A percentile compares a stretch with the other conserved stretches of the same genome.
phyloP scores from a whole-genome alignment of 78 protist species.

The Dictyostelium brefeldianum region DNA sequence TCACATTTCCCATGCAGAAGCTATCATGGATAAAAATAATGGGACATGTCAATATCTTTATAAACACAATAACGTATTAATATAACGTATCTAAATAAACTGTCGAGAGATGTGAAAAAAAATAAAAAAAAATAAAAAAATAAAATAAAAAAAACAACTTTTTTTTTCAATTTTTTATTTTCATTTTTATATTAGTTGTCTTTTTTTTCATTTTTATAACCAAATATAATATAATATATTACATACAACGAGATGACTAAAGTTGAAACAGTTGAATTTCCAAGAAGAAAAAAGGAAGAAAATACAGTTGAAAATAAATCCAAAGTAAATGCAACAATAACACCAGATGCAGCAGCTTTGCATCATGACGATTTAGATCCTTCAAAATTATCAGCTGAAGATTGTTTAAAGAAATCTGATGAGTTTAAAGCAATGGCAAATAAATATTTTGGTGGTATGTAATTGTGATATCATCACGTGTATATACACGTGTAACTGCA shows the following conservation, averaged over 20 bases:
- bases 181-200: not conserved
- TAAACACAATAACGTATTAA: too few species aligned
- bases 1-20: too few species aligned
- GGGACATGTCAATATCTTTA: too few species aligned
- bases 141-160: not conserved
- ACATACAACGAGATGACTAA: too few species aligned
- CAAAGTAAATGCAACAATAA: not conserved
- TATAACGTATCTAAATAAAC: too few species aligned
- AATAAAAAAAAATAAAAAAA: not conserved
- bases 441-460: conserved; percentile 64
- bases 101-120: too few species aligned
- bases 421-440: conserved; percentile 78
- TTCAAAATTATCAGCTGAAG: conserved; percentile 32
- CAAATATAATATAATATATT: too few species aligned
- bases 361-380: conserved; percentile 15
- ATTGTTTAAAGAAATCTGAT: conserved; percentile 43
- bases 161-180: not conserved
- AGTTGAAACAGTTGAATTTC: conserved; percentile 27
- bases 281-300: conserved; percentile 50
- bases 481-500: too few species aligned
- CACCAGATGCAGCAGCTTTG: not conserved
- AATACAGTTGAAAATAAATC: not conserved
- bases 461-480: too few species aligned
- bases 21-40: too few species aligned
- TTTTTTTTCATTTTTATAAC: not conserved